Base-by-base conservation (phyloP, 108 stramenopile species). In the Skeletonema potamos region DNA sequence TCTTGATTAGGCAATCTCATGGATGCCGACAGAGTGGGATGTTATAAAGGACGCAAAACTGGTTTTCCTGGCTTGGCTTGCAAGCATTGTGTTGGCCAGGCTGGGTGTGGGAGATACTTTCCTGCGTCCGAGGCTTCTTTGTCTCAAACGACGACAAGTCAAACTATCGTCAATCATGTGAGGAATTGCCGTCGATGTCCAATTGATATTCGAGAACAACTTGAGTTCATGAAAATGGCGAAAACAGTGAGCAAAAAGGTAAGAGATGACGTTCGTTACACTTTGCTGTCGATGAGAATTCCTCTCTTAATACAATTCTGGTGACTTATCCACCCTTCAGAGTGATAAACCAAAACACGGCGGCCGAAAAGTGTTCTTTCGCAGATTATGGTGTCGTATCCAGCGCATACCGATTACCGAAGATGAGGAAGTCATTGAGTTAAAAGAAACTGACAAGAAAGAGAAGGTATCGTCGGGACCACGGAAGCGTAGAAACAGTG, bases 11-110 rank as follows among this genome's bases (percentile, higher is more conserved):
- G 39, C 39, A 76, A 76, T 46, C 64, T 79, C 26, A 71, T 72
- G 62, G 75, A 76, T 37, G 59, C 80, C 11, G 80, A 81, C 57
- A 64, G 80, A 24, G 74, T 81, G 37, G 80, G 80, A 11, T 76
- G 74, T 51, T 76, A 76, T 36, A 95, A 95, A 57, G 87, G 85
- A 17, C 73, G 91, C 18, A 76, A 82, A 33, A 83, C 90, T 10
- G 93, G 93, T 0, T 95, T 95, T 66, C 89, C 87, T 27, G 93
- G 93, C 34, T 61, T 95, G 32, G 91, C 93, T n/a, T 95, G 93
- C 68, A 87, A 81, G 37, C 88, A 89, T 56, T 95, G 93, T 74
- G 85, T 46, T 27, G 93, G 89, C 8, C 89, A 92, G 54, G 91
- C 91, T 27, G 93, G 93, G 1, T 91, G 91, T 65, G 93, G 93